Evolutionary conservation across 2,329 filamentous ascomycete genomes (phyloP), one percentile per base, ranked within the genome.

Genomic region (Blastomyces emzantsi): DNA sequence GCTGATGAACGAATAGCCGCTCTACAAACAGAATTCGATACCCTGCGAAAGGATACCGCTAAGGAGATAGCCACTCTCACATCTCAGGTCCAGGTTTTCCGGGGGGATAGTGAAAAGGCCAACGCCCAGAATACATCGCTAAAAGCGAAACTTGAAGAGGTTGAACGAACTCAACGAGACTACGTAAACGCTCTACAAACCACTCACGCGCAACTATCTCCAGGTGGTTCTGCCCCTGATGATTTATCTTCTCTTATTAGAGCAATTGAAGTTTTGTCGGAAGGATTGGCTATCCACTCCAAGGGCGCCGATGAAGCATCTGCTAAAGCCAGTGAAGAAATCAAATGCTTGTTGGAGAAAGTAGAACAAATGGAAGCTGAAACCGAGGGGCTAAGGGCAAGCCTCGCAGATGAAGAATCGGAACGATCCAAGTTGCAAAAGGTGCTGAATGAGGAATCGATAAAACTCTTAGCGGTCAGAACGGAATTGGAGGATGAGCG

Each of bases 21-120:
- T 9, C 81, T 96, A 0, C 85, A 92, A 70, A 79, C 83, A 19
- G 89, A 96, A 69, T 77, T 96, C 19, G 85, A 90, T 63, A 83
- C 82, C 60, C 74, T 88, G 25, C 80, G 47, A 45, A 85, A 87
- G 70, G 79, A 56, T 25, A 47, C 43, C 19, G 13, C 83, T 49
- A 85, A 89, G 68, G 82, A 82, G 62, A 81, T 83, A 39, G 82
- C 87, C 45, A 76, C 75, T n/a, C 75, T 88, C 13, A 82, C 87
- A 64, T 80, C 77, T 58, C 81, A 87, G 64, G 71, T 88, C 6
- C 81, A 85, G 63, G 73, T 76, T 33, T 76, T 82, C 7, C 81
- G 82, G 56, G 83, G 88, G 52, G 82, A 84, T 36, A 69, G 71
- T 59, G 68, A 73, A 28, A 65, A 67, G 8, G 70, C 76, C 13